Percentiles rank a stretch among this genome's conserved stretches.
phyloP scores from a whole-genome alignment of 108 stramenopile species.

The Nitzschia sp. region DNA sequence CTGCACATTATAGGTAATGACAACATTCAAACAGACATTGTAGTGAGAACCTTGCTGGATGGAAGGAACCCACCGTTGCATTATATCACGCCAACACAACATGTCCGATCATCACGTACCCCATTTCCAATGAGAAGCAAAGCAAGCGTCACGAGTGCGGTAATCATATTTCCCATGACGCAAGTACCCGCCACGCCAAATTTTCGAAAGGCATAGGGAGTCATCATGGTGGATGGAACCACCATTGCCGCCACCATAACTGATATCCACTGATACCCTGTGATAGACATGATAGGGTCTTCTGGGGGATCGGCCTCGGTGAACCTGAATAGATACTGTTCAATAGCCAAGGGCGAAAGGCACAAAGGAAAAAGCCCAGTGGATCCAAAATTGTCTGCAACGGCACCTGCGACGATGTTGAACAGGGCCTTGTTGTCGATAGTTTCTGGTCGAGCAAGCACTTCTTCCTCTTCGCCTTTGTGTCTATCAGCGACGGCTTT shows the following conservation, averaged over 20 bases:
- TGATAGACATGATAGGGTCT: slow-evolving; percentile 46
- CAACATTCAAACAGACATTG: not conserved
- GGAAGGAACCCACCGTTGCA: too few species aligned
- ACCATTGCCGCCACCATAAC: slow-evolving; percentile 52
- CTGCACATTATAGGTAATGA: not conserved
- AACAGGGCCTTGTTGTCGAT: slow-evolving; percentile 43
- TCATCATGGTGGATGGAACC: slow-evolving; percentile 47
- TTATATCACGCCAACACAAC: too few species aligned
- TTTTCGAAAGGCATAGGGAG: slow-evolving; percentile 34
- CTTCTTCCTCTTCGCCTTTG: slow-evolving; percentile 28
- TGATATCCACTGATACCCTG: slow-evolving; percentile 48
- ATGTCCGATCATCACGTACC: slow-evolving; percentile 12
- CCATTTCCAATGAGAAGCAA: slow-evolving; percentile 40
- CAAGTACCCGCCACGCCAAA: slow-evolving; percentile 52
- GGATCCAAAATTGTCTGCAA: slow-evolving; percentile 54
- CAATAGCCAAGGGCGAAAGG: slow-evolving; percentile 50
- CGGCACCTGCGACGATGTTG: slow-evolving; percentile 47
- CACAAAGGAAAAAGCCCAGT: slow-evolving; percentile 55
- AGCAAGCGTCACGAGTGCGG: slow-evolving; percentile 42
- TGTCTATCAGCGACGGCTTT: not conserved
- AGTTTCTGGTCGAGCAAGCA: slow-evolving; percentile 27
- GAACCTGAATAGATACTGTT: slow-evolving; percentile 39
- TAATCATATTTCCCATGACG: slow-evolving; percentile 46
- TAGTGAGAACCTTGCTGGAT: not conserved
- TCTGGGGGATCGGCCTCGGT: slow-evolving; percentile 14